Evolutionary conservation across 257 asterid genomes (phyloP).

Genomic region (Sherardia arvensis): DNA sequence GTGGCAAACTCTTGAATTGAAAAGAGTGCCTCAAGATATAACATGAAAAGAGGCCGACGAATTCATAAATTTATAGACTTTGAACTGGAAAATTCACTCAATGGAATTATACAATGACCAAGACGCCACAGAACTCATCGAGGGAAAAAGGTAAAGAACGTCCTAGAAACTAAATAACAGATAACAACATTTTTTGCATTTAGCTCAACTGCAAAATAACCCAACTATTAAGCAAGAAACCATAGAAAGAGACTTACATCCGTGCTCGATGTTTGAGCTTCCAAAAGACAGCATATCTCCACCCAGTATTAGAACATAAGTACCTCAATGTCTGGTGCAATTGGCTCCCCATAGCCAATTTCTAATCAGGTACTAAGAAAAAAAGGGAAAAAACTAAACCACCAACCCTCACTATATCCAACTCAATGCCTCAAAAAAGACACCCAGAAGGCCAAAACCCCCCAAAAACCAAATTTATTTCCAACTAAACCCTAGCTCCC

Average conservation of each 20-base stretch:
- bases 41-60: background rate
- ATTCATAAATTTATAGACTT: background rate
- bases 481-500: slow-evolving; percentile 65
- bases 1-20: background rate
- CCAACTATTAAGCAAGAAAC: background rate
- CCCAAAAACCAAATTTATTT: slow-evolving; percentile 26
- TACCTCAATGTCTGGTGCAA: slow-evolving; percentile 62
- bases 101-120: background rate
- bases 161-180: background rate
- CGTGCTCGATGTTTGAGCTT: slow-evolving; percentile 68
- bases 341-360: slow-evolving; percentile 55
- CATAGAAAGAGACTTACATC: slow-evolving; percentile 50
- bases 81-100: background rate
- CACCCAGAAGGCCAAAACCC: slow-evolving; percentile 37
- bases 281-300: slow-evolving; percentile 96
- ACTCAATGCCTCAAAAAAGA: slow-evolving; percentile 37
- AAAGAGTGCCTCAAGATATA: background rate
- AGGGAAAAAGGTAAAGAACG: background rate
- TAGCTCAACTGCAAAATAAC: slow-evolving; percentile 1
- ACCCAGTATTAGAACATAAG: slow-evolving; percentile 64
- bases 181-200: background rate
- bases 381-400: slow-evolving; percentile 11
- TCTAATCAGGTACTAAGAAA: background rate
- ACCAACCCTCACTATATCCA: slow-evolving; percentile 18
- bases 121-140: background rate